Base-by-base conservation (phyloP, 768 basidiomycete genomes). In the Xerocomellus dryophilus region DNA sequence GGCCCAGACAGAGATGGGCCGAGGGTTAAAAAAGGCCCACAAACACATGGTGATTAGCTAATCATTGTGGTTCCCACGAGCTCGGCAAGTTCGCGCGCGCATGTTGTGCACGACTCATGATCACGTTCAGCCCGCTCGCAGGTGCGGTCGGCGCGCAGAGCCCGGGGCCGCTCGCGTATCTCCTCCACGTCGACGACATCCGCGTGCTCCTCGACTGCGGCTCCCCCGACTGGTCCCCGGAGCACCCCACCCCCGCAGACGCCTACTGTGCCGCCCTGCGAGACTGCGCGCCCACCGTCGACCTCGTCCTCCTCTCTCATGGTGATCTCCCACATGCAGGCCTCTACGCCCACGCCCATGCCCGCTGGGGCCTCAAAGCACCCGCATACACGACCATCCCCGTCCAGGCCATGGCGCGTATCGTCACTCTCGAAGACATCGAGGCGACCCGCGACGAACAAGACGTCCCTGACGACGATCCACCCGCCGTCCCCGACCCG, bases 321-420 rank as follows among this genome's bases (percentile, higher is more conserved):
- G 95, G 94, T 2, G 93, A 96, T 62, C 79, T 97, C 12, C 77
- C 83, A 0, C 94, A 97, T 66, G 81, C 88, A 25, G 96, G 96
- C 15, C 76, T 98, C n/a, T 94, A 92, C 66, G 85, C 97, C 11
- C 98, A 90, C 70, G 94, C 97, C 6, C 81, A 90, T 68, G 81
- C 93, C 17, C 80, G 82, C 67, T 94, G 92, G 88, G 86, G 86
- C 20, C 78, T 98, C 39, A 86, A 81, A 54, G 94, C 94, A 20
- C 93, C 94, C 4, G 85, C 93, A 18, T 99, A 98, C 68, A 89
- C 91, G 0, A 96, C 95, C 3, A 81, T 98, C 25, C 96, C 96
- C 35, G 93, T 97, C 0, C 92, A 95, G 61, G 93, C 95, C 51
- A 96, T 94, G 87, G 96, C 90, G 5, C 81, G 92, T 32, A 91